Conservation (phyloP, 129 eudicot genomes). For the Solidago caesia region DNA sequence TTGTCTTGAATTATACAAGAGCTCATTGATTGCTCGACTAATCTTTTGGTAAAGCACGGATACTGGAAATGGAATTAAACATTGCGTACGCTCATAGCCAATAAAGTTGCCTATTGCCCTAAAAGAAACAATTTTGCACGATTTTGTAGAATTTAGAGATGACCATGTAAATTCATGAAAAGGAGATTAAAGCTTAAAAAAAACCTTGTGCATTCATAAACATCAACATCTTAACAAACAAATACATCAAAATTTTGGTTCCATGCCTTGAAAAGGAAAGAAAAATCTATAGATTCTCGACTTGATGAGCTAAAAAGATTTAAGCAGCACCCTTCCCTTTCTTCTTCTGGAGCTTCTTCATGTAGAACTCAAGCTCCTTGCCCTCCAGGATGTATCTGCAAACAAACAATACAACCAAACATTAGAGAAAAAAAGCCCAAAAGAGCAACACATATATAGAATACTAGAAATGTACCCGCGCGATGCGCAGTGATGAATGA, state of each 20-base stretch:
- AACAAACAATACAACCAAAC: not conserved
- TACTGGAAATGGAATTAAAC: too few relatives aligned
- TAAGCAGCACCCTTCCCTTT: slow-evolving; percentile 77
- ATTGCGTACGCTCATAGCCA: not conserved
- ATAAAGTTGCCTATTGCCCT: not conserved
- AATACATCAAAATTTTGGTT: slow-evolving; percentile 33
- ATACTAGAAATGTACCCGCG: too few relatives aligned
- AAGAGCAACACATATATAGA: too few relatives aligned
- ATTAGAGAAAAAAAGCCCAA: not conserved
- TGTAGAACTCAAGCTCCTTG: slow-evolving; percentile 82
- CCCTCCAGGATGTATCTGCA: slow-evolving; percentile 82
- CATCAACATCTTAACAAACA: slow-evolving; percentile 25
- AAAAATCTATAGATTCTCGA: not conserved
- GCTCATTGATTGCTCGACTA: too few relatives aligned
- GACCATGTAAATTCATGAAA: not conserved
- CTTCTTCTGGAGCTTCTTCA: slow-evolving; percentile 85
- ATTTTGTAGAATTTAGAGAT: not conserved
- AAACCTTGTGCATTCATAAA: too few relatives aligned
- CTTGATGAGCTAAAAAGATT: not conserved
- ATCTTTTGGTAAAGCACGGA: too few relatives aligned
- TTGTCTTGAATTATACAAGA: too few relatives aligned
- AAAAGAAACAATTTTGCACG: not conserved
- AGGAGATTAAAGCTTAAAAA: slow-evolving; percentile 23
- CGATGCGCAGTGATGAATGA: too few relatives aligned
- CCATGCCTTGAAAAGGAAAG: slow-evolving; percentile 17